A percentile compares a stretch with the other conserved stretches of the same genome.
Evolutionary conservation across 345 rosid species (phyloP).

Genomic region (Rhodamnia argentea): DNA sequence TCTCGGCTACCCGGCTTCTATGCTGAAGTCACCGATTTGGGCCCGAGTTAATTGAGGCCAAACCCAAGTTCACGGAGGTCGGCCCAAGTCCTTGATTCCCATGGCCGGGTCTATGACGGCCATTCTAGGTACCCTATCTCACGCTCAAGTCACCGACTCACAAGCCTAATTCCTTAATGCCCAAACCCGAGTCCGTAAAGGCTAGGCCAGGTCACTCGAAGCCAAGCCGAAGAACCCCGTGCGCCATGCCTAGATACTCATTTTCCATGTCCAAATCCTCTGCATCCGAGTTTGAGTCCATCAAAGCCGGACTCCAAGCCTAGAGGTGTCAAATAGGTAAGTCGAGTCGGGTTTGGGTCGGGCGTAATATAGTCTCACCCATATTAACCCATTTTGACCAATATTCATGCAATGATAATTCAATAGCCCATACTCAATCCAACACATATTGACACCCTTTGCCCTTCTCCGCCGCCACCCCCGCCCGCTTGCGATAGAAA

Average conservation of each 20-base stretch:
- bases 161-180: not conserved
- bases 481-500: too few relatives aligned
- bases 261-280: not conserved
- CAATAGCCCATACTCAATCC: too few relatives aligned
- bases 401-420: too few relatives aligned
- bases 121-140: not conserved
- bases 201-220: rapidly evolving
- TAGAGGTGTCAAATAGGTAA: too few relatives aligned
- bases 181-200: not conserved
- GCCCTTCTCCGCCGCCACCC: too few relatives aligned
- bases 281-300: not conserved
- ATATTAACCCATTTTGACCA: too few relatives aligned
- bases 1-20: not conserved
- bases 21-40: not conserved
- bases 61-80: rapidly evolving
- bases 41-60: not conserved
- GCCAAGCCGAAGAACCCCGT: not conserved
- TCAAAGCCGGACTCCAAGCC: not conserved
- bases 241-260: not conserved
- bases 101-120: not conserved
- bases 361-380: too few relatives aligned
- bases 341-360: too few relatives aligned
- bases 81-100: not conserved
- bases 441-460: too few relatives aligned
- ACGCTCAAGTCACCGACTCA: not conserved